Evolutionary conservation across 2,329 filamentous ascomycete species (phyloP).

Genomic region (Dothistroma septosporum): DNA sequence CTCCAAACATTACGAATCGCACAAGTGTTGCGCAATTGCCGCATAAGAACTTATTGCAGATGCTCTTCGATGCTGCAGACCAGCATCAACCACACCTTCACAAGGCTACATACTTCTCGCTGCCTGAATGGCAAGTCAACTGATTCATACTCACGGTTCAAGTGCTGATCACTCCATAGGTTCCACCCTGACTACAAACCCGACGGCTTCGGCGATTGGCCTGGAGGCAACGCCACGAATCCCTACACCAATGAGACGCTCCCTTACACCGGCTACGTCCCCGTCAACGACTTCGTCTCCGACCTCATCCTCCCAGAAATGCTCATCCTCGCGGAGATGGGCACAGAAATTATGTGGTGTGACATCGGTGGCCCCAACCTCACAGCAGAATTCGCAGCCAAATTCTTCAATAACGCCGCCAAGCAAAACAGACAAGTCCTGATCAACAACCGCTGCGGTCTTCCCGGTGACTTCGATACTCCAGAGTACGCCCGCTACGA

Average conservation of each 20-base stretch:
- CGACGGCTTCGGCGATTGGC: slow-evolving; percentile 40
- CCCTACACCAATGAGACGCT: slow-evolving; percentile 43
- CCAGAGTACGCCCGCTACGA: slow-evolving; percentile 55
- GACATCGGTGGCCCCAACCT: slow-evolving; percentile 45
- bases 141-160: background rate
- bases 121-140: slow-evolving; percentile 45
- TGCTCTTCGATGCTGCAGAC: slow-evolving; percentile 44
- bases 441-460: slow-evolving; percentile 56
- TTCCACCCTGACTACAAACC: slow-evolving; percentile 39
- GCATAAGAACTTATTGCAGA: slow-evolving; percentile 40
- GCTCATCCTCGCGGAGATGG: slow-evolving; percentile 41
- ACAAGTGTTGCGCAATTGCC: slow-evolving; percentile 41
- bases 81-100: slow-evolving; percentile 44
- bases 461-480: slow-evolving; percentile 57
- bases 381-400: slow-evolving; percentile 41
- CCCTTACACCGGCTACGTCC: slow-evolving; percentile 45
- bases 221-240: slow-evolving; percentile 43
- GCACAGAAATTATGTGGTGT: slow-evolving; percentile 48
- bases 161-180: background rate
- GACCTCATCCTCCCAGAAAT: slow-evolving; percentile 46
- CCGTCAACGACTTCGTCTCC: slow-evolving; percentile 39
- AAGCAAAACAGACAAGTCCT: slow-evolving; percentile 47
- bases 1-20: slow-evolving; percentile 39
- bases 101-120: slow-evolving; percentile 43
- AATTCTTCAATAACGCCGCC: slow-evolving; percentile 43